phyloP scores from a whole-genome alignment of 306 rosid genomes.

The Arachis hypogaea region DNA sequence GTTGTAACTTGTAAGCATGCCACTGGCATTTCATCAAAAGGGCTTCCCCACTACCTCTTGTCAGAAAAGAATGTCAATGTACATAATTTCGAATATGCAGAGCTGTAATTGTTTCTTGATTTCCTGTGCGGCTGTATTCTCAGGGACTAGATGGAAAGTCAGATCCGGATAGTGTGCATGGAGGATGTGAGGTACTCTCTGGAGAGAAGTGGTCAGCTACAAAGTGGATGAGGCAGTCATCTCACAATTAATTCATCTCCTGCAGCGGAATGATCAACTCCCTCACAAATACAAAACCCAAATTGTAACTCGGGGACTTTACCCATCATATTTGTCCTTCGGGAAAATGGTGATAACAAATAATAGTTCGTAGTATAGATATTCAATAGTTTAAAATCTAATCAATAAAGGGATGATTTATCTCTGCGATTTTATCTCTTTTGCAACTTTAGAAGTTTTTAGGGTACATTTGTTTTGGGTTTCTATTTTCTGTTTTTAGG shows the following conservation, averaged over 20 bases:
- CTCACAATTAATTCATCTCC: constrained; percentile 35
- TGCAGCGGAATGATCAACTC: not conserved
- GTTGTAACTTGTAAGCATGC: too few relatives aligned
- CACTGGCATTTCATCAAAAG: not conserved
- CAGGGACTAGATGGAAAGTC: constrained; percentile 61
- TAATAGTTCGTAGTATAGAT: constrained; percentile 34
- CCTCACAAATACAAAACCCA: too few relatives aligned
- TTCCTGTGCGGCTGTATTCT: constrained; percentile 24
- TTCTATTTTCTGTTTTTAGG: too few relatives aligned
- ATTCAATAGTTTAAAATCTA: not conserved
- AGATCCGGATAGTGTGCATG: constrained; percentile 56
- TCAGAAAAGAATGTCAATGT: constrained; percentile 14
- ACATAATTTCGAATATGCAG: constrained; percentile 8
- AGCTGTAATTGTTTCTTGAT: constrained; percentile 2
- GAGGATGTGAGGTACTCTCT: constrained; percentile 52
- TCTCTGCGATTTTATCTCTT: not conserved
- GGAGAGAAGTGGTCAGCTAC: constrained; percentile 68
- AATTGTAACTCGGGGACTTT: too few relatives aligned
- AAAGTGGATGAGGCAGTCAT: constrained; percentile 57
- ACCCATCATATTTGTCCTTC: constrained; percentile 11
- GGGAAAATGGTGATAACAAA: constrained; percentile 12
- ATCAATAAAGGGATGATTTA: constrained; percentile 29
- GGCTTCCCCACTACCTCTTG: not conserved
- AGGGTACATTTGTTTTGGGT: too few relatives aligned
- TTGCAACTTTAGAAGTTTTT: too few relatives aligned